Evolutionary conservation across 805 yeast species (phyloP).

Genomic region (Kodamaea kaohsiungensis): DNA sequence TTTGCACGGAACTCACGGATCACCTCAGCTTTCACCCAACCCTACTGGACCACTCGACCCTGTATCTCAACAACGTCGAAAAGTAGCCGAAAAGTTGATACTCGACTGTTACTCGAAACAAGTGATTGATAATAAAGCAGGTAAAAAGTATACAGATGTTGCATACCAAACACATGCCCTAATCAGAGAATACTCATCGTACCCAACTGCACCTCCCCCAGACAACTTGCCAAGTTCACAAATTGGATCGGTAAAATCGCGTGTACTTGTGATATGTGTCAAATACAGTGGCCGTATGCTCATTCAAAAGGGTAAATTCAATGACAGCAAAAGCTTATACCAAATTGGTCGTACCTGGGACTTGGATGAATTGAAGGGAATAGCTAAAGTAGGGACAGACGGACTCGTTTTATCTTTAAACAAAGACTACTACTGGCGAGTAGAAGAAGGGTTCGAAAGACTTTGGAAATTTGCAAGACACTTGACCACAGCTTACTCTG

Average conservation of each 20-base stretch:
- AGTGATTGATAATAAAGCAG: slow-evolving; percentile 20
- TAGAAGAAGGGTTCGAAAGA: slow-evolving; percentile 39
- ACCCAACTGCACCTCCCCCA: slow-evolving; percentile 71
- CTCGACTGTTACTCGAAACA: slow-evolving; percentile 40
- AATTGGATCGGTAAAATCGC: slow-evolving; percentile 48
- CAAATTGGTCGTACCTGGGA: slow-evolving; percentile 96
- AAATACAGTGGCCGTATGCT: slow-evolving; percentile 67
- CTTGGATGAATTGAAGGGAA: slow-evolving; percentile 61
- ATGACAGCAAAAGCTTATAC: slow-evolving; percentile 61
- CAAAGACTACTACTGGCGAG: slow-evolving; percentile 79
- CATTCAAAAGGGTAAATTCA: slow-evolving; percentile 84
- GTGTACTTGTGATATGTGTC: slow-evolving; percentile 62
- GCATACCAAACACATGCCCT: slow-evolving; percentile 76
- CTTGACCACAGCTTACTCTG: slow-evolving; percentile 33
- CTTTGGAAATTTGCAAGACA: slow-evolving; percentile 36
- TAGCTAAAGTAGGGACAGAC: slow-evolving; percentile 55
- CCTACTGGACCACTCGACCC: slow-evolving; percentile 1
- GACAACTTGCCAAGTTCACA: slow-evolving; percentile 42
- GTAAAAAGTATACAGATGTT: slow-evolving; percentile 23
- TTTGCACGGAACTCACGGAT: slow-evolving; percentile 1
- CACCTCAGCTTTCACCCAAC: slow-evolving; percentile 5
- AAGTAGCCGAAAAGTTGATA: slow-evolving; percentile 33
- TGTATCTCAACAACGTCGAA: slow-evolving; percentile 14
- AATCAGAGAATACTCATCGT: slow-evolving; percentile 71
- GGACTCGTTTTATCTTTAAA: slow-evolving; percentile 65